Conservation (phyloP, 169 alveolate species). For the Plasmodium berghei region DNA sequence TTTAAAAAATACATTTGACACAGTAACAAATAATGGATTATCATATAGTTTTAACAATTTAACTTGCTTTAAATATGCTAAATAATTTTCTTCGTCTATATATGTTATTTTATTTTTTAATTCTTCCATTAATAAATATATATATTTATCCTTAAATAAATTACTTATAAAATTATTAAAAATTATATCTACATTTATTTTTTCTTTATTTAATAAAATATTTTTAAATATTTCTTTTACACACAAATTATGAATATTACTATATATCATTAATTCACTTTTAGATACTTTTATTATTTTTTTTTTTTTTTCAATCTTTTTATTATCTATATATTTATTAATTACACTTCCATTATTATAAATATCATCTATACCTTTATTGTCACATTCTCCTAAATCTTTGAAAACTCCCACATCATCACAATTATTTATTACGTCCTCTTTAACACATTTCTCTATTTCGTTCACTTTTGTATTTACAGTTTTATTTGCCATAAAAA, state of each 20-base stretch:
- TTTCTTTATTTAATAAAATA: conserved; percentile 31
- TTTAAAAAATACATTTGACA: conserved; percentile 28
- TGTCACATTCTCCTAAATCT: background rate
- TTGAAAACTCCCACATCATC: background rate
- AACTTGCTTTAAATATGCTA: conserved; percentile 35
- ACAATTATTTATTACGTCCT: background rate
- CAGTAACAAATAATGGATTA: conserved; percentile 8
- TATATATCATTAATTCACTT: conserved; percentile 22
- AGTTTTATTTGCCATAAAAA: background rate
- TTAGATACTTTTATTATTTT: background rate
- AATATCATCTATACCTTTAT: background rate
- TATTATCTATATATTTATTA: background rate
- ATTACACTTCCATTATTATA: background rate
- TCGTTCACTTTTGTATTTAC: too few species aligned
- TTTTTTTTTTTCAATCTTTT: background rate
- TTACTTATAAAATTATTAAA: conserved; percentile 58
- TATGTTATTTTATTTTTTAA: conserved; percentile 18
- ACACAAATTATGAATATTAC: conserved; percentile 36
- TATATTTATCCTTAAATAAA: conserved; percentile 57
- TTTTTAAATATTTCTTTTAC: conserved; percentile 37
- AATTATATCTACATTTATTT: conserved; percentile 1
- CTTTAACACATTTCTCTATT: too few species aligned
- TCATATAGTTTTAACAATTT: conserved; percentile 34
- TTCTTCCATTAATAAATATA: conserved; percentile 16
- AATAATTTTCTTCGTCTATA: conserved; percentile 37